A percentile compares a stretch with the other conserved stretches of the same genome.
Evolutionary conservation across 805 yeast genomes (phyloP).

Genomic region (Myxozyma neglecta): DNA sequence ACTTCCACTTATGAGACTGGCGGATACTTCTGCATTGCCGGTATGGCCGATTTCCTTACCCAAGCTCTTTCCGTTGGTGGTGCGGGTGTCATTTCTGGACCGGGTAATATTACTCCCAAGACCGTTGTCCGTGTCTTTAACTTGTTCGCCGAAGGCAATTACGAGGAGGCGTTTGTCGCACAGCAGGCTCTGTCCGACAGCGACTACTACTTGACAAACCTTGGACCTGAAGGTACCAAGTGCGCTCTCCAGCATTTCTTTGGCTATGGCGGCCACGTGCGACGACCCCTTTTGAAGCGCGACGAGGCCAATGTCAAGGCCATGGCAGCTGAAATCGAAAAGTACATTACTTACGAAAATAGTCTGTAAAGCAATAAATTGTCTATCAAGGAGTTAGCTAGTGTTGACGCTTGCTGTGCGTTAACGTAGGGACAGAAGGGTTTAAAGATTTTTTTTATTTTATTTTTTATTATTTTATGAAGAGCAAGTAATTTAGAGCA

Average conservation of each 20-base stretch:
- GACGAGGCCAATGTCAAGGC: not conserved
- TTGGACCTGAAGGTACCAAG: conserved; percentile 34
- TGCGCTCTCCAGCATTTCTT: conserved; percentile 21
- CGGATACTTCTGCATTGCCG: conserved; percentile 50
- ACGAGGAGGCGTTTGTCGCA: conserved; percentile 46
- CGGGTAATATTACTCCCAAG: conserved; percentile 55
- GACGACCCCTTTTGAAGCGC: conserved; percentile 23
- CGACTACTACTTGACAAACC: conserved; percentile 41
- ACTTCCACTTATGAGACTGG: conserved; percentile 34
- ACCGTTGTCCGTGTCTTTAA: conserved; percentile 42
- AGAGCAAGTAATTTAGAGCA: no score
- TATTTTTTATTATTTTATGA: no score
- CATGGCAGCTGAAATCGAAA: conserved; percentile 1
- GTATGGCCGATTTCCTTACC: conserved; percentile 54
- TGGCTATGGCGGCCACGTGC: conserved; percentile 31
- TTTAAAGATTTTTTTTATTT: no score
- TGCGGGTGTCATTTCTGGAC: conserved; percentile 54
- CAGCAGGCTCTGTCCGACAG: conserved; percentile 48
- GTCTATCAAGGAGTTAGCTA: not conserved
- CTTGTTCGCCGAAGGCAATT: conserved; percentile 46
- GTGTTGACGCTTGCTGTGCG: no score
- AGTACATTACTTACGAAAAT: conserved; percentile 11
- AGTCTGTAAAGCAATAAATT: conserved; percentile 1
- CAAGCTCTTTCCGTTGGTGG: conserved; percentile 52
- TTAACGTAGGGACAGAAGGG: no score